A percentile compares a stretch with the other conserved stretches of the same genome.
These are phyloP conservation scores for Thelephora ganbajun DNA, from an alignment of 768 basidiomycete genomes.

Conservation along the genomic window DNA sequence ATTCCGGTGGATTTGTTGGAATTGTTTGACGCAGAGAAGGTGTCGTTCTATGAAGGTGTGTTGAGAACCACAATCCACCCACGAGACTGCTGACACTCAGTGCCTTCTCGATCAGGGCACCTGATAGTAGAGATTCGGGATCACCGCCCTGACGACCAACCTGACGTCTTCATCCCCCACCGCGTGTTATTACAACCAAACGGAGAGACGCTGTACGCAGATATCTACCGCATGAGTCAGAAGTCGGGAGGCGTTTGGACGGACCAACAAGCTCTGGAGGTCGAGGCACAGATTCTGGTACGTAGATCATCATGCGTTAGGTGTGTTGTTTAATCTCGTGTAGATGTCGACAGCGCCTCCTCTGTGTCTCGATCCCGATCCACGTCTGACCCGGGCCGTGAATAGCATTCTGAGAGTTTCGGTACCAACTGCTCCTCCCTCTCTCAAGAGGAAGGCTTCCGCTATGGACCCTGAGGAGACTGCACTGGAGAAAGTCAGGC, in stretches of 20 bases:
- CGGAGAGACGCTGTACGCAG: conserved; percentile 65
- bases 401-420: conserved; percentile 65
- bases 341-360: conserved; percentile 66
- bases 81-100: neutral
- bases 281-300: conserved; percentile 66
- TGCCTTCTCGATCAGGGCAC: conserved; percentile 37
- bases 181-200: conserved; percentile 70
- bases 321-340: conserved; percentile 5
- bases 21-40: conserved; percentile 54
- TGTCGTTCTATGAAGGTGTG: conserved; percentile 78
- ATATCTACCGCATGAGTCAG: conserved; percentile 58
- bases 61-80: conserved; percentile 3
- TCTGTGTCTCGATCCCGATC: conserved; percentile 69
- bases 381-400: conserved; percentile 59
- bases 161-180: neutral
- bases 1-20: conserved; percentile 82
- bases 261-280: conserved; percentile 56
- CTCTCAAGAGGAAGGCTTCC: conserved; percentile 66
- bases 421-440: conserved; percentile 54
- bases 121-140: conserved; percentile 78
- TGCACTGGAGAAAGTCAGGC: conserved; percentile 58
- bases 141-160: conserved; percentile 41
- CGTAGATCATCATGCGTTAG: conserved; percentile 13
- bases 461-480: conserved; percentile 63
- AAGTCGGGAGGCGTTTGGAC: conserved; percentile 46